Percentiles rank a stretch among this genome's conserved stretches.
phyloP scores from a whole-genome alignment of 176 grass and related monocot genomes.

The Phoenix dactylifera region DNA sequence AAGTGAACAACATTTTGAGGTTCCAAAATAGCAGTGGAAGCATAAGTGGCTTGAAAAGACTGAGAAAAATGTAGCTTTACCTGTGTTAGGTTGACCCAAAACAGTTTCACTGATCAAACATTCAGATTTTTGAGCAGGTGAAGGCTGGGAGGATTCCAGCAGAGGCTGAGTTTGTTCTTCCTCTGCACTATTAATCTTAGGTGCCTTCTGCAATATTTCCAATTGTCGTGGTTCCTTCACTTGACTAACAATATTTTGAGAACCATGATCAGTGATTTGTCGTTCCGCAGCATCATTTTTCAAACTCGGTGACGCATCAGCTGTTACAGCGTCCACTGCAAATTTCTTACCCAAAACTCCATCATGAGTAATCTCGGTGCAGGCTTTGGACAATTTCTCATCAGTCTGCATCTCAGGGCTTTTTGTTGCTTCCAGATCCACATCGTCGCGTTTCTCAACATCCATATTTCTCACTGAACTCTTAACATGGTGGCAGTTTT shows the following conservation, averaged over 20 bases:
- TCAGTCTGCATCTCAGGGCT: background rate
- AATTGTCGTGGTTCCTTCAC: conserved; percentile 9
- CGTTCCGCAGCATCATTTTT: background rate
- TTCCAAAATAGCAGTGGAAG: conserved; percentile 18
- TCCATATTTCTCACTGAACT: background rate
- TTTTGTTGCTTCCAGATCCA: background rate
- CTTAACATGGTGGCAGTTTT: background rate
- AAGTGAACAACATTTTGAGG: conserved; percentile 11
- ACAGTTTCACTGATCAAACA: conserved; percentile 3
- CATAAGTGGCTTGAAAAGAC: conserved; percentile 5
- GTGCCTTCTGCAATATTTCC: conserved; percentile 13
- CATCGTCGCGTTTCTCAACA: background rate
- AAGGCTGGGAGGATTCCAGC: background rate
- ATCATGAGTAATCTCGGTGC: conserved; percentile 5
- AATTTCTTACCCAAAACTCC: conserved; percentile 3
- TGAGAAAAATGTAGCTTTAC: conserved; percentile 12
- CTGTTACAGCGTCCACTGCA: background rate
- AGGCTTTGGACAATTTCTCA: background rate
- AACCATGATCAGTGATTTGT: background rate
- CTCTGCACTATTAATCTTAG: conserved; percentile 7
- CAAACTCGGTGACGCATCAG: background rate
- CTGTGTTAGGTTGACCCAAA: conserved; percentile 5
- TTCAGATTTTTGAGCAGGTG: background rate
- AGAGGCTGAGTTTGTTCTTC: conserved; percentile 1
- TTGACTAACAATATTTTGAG: background rate